Base-by-base conservation (phyloP, 2,329 filamentous ascomycete genomes). In the Fusarium sp. region DNA sequence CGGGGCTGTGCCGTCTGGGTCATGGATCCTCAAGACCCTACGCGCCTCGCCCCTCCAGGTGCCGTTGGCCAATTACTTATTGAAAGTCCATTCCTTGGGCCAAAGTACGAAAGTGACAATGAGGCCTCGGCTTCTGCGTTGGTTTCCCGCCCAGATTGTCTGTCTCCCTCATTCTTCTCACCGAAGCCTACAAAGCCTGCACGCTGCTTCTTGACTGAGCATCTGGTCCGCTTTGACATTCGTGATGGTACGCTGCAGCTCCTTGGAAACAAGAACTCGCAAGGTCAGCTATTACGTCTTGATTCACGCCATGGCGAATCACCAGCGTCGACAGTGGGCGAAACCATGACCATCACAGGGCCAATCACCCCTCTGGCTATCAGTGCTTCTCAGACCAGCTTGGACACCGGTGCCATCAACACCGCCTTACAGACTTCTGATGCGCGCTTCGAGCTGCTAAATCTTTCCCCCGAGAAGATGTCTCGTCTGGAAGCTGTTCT, bases 1-100 rank as follows among this genome's bases (percentile, higher is more conserved):
- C 59, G 56, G 1, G 59, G 59, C 32, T 62, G 59, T 46, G 56
- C 59, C 23, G 49, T 48, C n/a, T 63, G 60, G 60, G 45, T 64
- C 22, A 55, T 64, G 41, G 56, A 64, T 30, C 46, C 61, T 4
- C 25, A 56, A 33, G 51, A 64, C 51, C 52, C 56, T 41, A 48
- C 46, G 10, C 56, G 51, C 7, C 61, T 64, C 17, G 51, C 41
- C 7, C 61, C 61, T 7, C 58, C 53, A 9, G 61, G 61, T 33
- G 61, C 56, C 7, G 52, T 46, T 32, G 61, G 61, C 20, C 50
- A 60, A 49, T 43, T 60, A 6, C 56, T 60, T 15, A 13, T 60
- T 25, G 56, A 60, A 6, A 48, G 56, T 49, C 50, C 50, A 7
- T 48, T 53, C 13, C 20, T 60, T 17, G 56, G 50, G 22, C 22